Conservation (phyloP, 164 flowering plant genomes). For the Liquidambar formosana region DNA sequence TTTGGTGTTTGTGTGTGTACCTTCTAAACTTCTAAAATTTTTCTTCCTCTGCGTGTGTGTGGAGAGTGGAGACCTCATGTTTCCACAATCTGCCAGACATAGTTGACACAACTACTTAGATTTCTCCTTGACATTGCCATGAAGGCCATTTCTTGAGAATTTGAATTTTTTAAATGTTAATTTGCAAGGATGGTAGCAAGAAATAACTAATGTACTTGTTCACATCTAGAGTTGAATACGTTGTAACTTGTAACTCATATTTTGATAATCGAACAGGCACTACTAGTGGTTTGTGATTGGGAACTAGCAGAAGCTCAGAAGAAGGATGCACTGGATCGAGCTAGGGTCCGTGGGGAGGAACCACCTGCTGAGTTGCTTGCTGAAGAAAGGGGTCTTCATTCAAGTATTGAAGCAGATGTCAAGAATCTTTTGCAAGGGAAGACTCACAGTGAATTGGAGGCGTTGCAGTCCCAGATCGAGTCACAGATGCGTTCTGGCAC, state of each 20-base stretch:
- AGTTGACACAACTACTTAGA: too few species aligned
- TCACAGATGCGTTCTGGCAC: slow-evolving; percentile 83
- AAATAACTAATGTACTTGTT: not conserved
- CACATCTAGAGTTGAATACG: not conserved
- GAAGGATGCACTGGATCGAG: slow-evolving; percentile 91
- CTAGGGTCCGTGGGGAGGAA: slow-evolving; percentile 94
- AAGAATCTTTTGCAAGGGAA: slow-evolving; percentile 70
- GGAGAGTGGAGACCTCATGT: too few species aligned
- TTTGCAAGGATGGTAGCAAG: too few species aligned
- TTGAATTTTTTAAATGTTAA: too few species aligned
- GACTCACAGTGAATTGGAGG: slow-evolving; percentile 64
- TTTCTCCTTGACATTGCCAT: too few species aligned
- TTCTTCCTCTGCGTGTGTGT: too few species aligned
- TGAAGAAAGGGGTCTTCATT: slow-evolving; percentile 92
- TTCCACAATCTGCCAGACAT: too few species aligned
- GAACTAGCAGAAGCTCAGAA: slow-evolving; percentile 88
- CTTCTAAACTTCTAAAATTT: too few species aligned
- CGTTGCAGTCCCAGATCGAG: slow-evolving; percentile 61
- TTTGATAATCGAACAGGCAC: slow-evolving; percentile 56
- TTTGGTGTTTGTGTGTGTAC: too few species aligned
- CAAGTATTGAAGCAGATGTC: slow-evolving; percentile 88
- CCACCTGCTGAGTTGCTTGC: slow-evolving; percentile 95
- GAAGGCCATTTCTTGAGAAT: too few species aligned
- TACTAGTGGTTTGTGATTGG: slow-evolving; percentile 94
- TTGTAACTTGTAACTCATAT: not conserved